Base-by-base conservation (phyloP, 495 filamentous ascomycete genomes). In the Lasiosphaeria ovina region DNA sequence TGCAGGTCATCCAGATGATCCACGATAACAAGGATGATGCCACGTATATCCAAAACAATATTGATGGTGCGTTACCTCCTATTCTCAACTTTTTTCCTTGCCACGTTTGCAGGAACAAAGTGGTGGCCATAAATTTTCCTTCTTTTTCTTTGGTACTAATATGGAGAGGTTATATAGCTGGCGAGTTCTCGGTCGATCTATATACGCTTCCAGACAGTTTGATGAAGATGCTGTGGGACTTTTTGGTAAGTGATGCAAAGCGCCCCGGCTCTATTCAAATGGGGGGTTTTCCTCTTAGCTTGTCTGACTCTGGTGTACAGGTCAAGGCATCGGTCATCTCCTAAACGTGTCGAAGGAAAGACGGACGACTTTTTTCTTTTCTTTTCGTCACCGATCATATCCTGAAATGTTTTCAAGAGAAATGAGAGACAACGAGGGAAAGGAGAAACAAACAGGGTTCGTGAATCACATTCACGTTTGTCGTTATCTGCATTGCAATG, bases 111-210 rank as follows among this genome's bases (percentile, higher is more conserved):
- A 5, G 44, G 16, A n/a, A n/a, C 44, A 47, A 47, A 4, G 44
- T 11, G 11, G 16, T 4, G 16, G 16, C 4, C 12, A n/a, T 11
- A 8, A 24, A 24, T 24, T 24, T 36, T 34, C 50, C 44, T 11
- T 54, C 35, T 54, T 48, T 42, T 9, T 38, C 1, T 9, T 50
- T 54, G 4, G 33, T 6, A n/a, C 44, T 47, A 16, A 56, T 2
- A n/a, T 16, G 36, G 38, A 35, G 51, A 17, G 10, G 34, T 9
- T 3, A 24, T 47, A 49, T 71, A 94, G 91, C 90, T 70, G 95
- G 95, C 62, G 95, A 99, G 76, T 99, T 99, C 80, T 93, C 97
- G 60, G 93, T 99, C 57, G 95, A 99, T 69, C 82, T 99, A 17
- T 98, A 96, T 75, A 98, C 95, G 16, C 80, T 99, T 24, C 93